phyloP scores from a whole-genome alignment of 2,329 filamentous ascomycete genomes.

The Parasarocladium wereldwijsianum region DNA sequence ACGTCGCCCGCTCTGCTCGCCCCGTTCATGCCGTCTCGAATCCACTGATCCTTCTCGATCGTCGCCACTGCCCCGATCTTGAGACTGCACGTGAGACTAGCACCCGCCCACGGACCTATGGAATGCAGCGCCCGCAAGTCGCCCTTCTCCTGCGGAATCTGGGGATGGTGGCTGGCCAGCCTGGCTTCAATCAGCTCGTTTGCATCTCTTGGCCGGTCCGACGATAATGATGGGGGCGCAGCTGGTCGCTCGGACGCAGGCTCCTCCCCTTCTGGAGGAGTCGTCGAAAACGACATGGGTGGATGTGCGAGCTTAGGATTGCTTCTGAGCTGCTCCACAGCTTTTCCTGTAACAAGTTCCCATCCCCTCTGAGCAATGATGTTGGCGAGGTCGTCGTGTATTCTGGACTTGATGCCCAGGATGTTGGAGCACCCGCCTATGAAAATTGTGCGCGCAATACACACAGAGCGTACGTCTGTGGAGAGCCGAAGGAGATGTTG shows the following conservation, averaged over 20 bases:
- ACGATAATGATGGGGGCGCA: neutral
- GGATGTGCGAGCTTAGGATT: constrained; percentile 26
- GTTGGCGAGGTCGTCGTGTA: constrained; percentile 58
- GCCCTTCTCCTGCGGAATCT: constrained; percentile 34
- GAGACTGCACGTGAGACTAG: constrained; percentile 53
- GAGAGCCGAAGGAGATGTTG: constrained; percentile 60
- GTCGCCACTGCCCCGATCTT: constrained; percentile 54
- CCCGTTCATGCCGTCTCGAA: constrained; percentile 49
- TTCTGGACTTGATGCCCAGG: constrained; percentile 61
- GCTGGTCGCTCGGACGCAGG: constrained; percentile 9
- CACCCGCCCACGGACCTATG: constrained; percentile 61
- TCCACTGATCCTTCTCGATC: constrained; percentile 57
- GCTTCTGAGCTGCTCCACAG: constrained; percentile 36
- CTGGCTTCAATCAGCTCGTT: constrained; percentile 18
- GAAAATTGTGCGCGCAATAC: constrained; percentile 81
- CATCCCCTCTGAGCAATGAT: constrained; percentile 60
- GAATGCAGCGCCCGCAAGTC: constrained; percentile 51
- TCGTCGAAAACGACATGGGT: constrained; percentile 1
- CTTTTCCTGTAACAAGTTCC: constrained; percentile 61
- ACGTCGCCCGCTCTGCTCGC: constrained; percentile 46
- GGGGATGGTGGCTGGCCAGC: constrained; percentile 17
- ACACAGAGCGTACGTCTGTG: constrained; percentile 66
- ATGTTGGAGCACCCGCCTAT: constrained; percentile 68
- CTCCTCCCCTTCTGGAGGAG: constrained; percentile 9
- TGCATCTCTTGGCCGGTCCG: neutral